These are phyloP conservation scores for Vigna mungo DNA, from an alignment of 306 rosid species.

Conservation along the genomic window DNA sequence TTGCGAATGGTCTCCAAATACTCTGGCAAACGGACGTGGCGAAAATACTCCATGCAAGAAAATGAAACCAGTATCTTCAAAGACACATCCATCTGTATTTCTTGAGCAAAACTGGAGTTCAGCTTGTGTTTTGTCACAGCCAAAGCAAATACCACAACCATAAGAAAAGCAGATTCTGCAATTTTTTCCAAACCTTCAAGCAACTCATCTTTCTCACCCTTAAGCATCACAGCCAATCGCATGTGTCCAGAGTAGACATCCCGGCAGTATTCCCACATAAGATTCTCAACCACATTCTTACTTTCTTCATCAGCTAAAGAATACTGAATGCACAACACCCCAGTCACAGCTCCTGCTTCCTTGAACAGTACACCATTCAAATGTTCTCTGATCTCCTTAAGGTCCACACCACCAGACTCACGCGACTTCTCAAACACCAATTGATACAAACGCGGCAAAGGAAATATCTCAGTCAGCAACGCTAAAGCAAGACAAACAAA, in stretches of 20 bases:
- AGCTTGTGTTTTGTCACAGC: conserved; percentile 82
- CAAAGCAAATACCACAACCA: conserved; percentile 85
- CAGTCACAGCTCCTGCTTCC: conserved; percentile 81
- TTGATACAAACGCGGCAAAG: conserved; percentile 63
- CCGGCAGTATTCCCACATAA: conserved; percentile 76
- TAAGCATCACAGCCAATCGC: conserved; percentile 62
- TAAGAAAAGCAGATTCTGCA: conserved; percentile 87
- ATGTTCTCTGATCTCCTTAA: conserved; percentile 67
- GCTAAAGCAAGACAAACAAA: conserved; percentile 71
- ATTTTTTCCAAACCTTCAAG: conserved; percentile 72
- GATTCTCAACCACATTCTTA: conserved; percentile 69
- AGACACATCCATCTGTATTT: conserved; percentile 60
- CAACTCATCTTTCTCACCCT: conserved; percentile 58
- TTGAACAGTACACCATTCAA: conserved; percentile 65
- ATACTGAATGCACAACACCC: conserved; percentile 80
- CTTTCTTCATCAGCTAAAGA: conserved; percentile 66
- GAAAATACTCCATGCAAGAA: conserved; percentile 89
- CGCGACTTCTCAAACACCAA: conserved; percentile 47
- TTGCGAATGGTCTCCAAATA: conserved; percentile 88
- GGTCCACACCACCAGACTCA: conserved; percentile 45
- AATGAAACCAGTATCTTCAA: conserved; percentile 75
- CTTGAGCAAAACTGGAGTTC: conserved; percentile 58
- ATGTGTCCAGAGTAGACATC: conserved; percentile 71
- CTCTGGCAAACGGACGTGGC: conserved; percentile 88
- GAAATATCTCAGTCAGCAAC: conserved; percentile 75